These are phyloP conservation scores for Dalbergia oliveri DNA, from an alignment of 306 rosid genomes.

Conservation along the genomic window DNA sequence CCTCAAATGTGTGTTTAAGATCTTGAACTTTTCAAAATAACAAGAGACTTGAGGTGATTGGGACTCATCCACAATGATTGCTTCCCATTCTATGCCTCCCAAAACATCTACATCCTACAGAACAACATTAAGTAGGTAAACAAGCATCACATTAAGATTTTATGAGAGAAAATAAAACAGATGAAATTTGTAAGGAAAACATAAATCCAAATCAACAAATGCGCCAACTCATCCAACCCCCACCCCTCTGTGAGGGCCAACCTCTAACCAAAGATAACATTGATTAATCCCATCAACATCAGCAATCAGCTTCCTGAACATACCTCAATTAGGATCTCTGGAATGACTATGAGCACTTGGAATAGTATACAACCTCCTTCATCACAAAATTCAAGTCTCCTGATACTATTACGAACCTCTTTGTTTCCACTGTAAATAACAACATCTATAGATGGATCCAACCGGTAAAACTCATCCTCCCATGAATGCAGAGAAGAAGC, in stretches of 20 bases:
- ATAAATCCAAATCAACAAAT: conserved; percentile 30
- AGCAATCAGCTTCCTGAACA: conserved; percentile 32
- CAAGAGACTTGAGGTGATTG: conserved; percentile 56
- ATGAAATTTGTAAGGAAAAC: not conserved
- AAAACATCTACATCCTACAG: conserved; percentile 70
- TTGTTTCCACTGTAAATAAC: conserved; percentile 68
- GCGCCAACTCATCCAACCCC: conserved; percentile 36
- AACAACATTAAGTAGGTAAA: conserved; percentile 5
- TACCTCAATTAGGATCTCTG: conserved; percentile 67
- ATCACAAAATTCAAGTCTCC: conserved; percentile 61
- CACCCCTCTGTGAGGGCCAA: not conserved
- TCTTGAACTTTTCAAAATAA: conserved; percentile 53
- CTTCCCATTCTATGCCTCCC: conserved; percentile 63
- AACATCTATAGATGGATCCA: conserved; percentile 61
- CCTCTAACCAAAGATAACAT: conserved; percentile 19
- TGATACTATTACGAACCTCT: conserved; percentile 57
- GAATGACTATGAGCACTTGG: conserved; percentile 63
- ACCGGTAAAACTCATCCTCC: conserved; percentile 59
- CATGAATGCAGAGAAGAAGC: conserved; percentile 58
- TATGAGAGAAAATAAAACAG: not conserved
- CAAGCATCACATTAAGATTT: conserved; percentile 22
- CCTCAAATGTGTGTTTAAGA: conserved; percentile 56
- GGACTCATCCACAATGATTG: conserved; percentile 64
- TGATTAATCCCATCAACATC: not conserved
- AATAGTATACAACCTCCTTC: conserved; percentile 54